phyloP scores from a whole-genome alignment of 768 basidiomycete genomes.

The Megacollybia marginata region DNA sequence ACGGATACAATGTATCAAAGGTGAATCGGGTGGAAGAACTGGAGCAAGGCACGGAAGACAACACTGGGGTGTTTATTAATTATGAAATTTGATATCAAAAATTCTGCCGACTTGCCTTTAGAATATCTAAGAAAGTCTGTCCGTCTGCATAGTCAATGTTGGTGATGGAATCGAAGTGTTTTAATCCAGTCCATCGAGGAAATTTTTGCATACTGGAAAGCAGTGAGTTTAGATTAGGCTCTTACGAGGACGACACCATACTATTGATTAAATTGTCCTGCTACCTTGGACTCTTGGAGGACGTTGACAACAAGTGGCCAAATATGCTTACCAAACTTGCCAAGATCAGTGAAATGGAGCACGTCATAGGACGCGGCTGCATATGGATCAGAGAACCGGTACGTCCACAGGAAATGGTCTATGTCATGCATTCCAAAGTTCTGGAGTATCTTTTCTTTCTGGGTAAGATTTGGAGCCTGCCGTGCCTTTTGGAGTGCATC shows the following conservation, averaged over 20 bases:
- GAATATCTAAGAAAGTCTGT: constrained; percentile 18
- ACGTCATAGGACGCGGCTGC: too few species aligned
- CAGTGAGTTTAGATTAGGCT: background rate
- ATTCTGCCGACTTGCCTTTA: constrained; percentile 21
- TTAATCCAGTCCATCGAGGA: constrained; percentile 20
- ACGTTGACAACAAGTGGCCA: too few species aligned
- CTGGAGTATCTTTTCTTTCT: background rate
- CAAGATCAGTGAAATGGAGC: too few species aligned
- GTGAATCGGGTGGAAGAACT: constrained; percentile 16
- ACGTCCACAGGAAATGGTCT: background rate
- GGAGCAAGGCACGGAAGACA: constrained; percentile 20
- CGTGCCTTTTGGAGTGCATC: background rate
- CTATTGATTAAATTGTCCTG: too few species aligned
- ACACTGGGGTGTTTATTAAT: constrained; percentile 12
- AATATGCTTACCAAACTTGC: too few species aligned
- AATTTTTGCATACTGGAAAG: constrained; percentile 17
- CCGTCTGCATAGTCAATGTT: constrained; percentile 21
- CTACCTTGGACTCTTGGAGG: too few species aligned
- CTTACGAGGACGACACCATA: too few species aligned
- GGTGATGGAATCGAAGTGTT: constrained; percentile 21
- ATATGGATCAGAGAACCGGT: constrained; percentile 2
- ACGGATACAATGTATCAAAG: constrained; percentile 18
- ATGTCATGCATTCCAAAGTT: background rate
- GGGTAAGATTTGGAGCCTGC: background rate
- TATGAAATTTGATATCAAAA: background rate